Evolutionary conservation across 139 green algal genomes (phyloP), one percentile per base, ranked within the genome.

Genomic region (Tetraselmis striata): DNA sequence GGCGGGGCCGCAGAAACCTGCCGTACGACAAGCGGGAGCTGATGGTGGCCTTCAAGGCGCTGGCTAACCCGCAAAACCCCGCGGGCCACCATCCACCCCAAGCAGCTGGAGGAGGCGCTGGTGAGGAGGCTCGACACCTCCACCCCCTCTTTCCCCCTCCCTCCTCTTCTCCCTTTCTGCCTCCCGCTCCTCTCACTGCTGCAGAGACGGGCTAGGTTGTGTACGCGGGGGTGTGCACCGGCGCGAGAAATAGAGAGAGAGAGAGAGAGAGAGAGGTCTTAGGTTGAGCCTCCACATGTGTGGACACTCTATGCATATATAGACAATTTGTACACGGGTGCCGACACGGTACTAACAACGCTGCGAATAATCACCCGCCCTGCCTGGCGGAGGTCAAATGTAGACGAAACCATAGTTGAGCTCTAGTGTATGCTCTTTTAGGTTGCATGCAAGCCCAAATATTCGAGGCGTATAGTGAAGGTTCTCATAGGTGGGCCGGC

Each of bases 31-130:
- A 67, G 45, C 5, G 18, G 27, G 80, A 77, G 77, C 27, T 84
- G 32, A 75, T 76, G 45, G 28, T 29, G 29, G n/a, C 80, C 2
- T 84, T 84, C 22, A 67, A 81, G 29, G 67, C 32, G 27, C 67
- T 84, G 11, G 80, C 80, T 32, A 45, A 74, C 31, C 5, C 80
- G 32, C 28, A 59, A 29, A 81, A 84, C 29, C 45, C 45, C 45
- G 45, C 45, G 5, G 45, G 45, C n/a, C 5, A 67, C 45, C 45
- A 67, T 67, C 45, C 45, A 67, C 45, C 45, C 45, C 45, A 67
- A 67, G 45, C 11, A 67, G 11, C 45, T 67, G 45, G 45, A 67
- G 45, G 18, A 5, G 18, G 45, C 45, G 45, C 45, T 67, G 45
- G 45, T 67, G 45, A 18, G 45, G 18, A 67, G 45, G 11, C 45